These are phyloP conservation scores for Plasmodium malariae DNA, from an alignment of 169 alveolate species.

Conservation along the genomic window DNA sequence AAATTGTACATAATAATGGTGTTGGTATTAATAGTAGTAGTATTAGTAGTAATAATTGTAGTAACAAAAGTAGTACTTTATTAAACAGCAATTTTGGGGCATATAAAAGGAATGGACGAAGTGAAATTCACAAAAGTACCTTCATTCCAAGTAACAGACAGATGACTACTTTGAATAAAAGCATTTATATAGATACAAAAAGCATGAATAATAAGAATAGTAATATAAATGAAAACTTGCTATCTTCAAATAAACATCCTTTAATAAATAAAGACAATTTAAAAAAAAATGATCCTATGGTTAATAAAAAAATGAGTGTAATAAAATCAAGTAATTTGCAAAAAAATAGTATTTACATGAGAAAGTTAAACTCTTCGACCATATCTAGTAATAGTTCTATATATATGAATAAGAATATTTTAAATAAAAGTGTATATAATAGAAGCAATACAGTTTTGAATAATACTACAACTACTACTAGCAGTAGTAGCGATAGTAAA, in stretches of 20 bases:
- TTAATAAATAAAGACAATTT: slow-evolving; percentile 15
- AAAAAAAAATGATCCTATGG: not conserved
- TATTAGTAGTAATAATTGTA: not conserved
- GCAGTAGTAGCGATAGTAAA: too few relatives aligned
- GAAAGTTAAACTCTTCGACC: slow-evolving; percentile 18
- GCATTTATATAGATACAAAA: slow-evolving; percentile 44
- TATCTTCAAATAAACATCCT: not conserved
- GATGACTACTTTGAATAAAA: slow-evolving; percentile 19
- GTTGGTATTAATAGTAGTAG: not conserved
- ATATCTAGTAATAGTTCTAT: not conserved
- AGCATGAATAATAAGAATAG: not conserved
- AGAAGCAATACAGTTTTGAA: slow-evolving; percentile 28
- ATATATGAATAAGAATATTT: not conserved
- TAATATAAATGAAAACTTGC: slow-evolving; percentile 4
- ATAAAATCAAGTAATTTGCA: slow-evolving; percentile 19
- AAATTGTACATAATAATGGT: slow-evolving; percentile 8
- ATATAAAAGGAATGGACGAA: slow-evolving; percentile 13
- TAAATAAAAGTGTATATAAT: slow-evolving; percentile 19
- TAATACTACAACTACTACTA: not conserved
- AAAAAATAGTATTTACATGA: slow-evolving; percentile 36
- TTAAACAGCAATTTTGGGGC: not conserved
- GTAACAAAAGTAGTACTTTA: not conserved
- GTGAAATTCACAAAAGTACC: slow-evolving; percentile 12
- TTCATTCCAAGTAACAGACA: slow-evolving; percentile 4
- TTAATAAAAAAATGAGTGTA: slow-evolving; percentile 15